Base-by-base conservation (phyloP, 2,329 filamentous ascomycete genomes). In the Ophiosphaerella narmari region DNA sequence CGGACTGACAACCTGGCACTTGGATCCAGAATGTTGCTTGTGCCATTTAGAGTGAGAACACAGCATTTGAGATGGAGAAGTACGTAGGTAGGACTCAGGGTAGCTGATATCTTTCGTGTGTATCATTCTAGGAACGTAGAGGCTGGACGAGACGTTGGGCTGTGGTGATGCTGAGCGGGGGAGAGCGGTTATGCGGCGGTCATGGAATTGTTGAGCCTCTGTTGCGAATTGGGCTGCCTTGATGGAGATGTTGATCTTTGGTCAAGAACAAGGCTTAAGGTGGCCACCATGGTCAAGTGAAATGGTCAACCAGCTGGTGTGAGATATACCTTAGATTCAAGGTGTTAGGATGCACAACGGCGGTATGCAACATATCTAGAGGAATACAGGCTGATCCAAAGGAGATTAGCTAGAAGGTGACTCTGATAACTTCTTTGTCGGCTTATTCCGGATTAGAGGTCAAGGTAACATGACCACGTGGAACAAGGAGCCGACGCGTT, bases 401-500 rank as follows among this genome's bases (percentile, higher is more conserved):
- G 14, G 13, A 14, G 13, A 14, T n/a, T 18, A 7, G 14, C 16
- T 5, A 40, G 38, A 26, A 14, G 12, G 16, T 13, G 26, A 8
- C 11, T 29, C 11, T 9, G 26, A 43, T 16, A 35, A 13, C 34
- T 50, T 56, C 52, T 55, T 55, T 55, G 48, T 52, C 42, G 38
- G 12, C 16, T 13, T 6, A 2, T 39, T 33, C 52, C 52, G 45
- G 42, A 51, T 51, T 38, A 8, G 37, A 40, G 26, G 42, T 26
- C 26, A 29, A 42, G 36, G 51, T 54, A 55, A 63, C 60, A 53
- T 61, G 58, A 59, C 50, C 46, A 52, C 55, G 58, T 55, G 55
- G 50, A 32, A 50, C 46, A 55, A 39, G 52, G 52, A 39, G 34
- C 5, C 23, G 14, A 41, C 11, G 29, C 32, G 32, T 42, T 23